These are phyloP conservation scores for Ensete ventricosum DNA, from an alignment of 176 grass and related monocot species.

Conservation along the genomic window DNA sequence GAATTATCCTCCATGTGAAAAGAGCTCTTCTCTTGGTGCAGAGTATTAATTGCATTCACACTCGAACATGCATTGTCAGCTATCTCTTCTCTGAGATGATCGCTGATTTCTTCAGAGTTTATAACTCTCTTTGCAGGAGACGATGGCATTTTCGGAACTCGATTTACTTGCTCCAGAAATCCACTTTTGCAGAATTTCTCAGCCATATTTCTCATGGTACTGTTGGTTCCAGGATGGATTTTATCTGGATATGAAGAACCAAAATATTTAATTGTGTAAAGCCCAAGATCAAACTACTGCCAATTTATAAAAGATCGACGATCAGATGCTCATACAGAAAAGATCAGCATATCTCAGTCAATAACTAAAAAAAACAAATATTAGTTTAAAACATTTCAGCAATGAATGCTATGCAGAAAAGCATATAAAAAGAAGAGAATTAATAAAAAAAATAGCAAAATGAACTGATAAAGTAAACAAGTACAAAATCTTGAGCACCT, in stretches of 20 bases:
- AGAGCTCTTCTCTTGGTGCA: background rate
- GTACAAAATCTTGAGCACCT: background rate
- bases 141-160: background rate
- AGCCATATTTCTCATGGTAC: background rate
- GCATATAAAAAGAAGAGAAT: too few relatives aligned
- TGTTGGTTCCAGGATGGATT: background rate
- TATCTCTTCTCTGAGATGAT: slow-evolving; percentile 34
- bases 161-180: slow-evolving; percentile 6
- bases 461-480: background rate
- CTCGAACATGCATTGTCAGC: slow-evolving; percentile 31
- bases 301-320: background rate
- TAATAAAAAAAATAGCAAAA: background rate
- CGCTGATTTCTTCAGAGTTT: background rate
- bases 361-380: background rate
- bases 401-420: background rate
- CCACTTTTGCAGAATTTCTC: slow-evolving; percentile 3
- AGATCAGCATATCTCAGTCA: background rate
- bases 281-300: background rate
- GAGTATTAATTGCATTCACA: slow-evolving; percentile 21
- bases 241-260: background rate
- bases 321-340: background rate
- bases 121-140: background rate
- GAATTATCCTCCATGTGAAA: background rate
- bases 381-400: background rate
- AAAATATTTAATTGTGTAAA: background rate